Base-by-base conservation (phyloP, 352 stramenopile genomes). In the Globisporangium megalacanthum region DNA sequence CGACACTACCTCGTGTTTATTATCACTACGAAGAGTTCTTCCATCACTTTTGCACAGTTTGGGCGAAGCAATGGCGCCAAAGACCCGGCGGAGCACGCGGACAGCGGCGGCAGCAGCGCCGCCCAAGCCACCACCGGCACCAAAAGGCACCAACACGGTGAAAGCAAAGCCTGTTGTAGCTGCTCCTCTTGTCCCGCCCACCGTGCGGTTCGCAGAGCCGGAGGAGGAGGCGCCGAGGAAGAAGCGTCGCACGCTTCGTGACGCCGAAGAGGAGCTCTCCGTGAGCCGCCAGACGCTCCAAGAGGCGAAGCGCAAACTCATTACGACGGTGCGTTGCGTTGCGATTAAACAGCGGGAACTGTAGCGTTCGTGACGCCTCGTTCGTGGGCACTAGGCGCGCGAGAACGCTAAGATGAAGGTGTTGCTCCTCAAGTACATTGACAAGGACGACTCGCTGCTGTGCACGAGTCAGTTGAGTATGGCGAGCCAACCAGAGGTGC, bases 351-450 rank as follows among this genome's bases (percentile, higher is more conserved):
- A 7, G 35, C 6, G 35, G 35, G 35, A 39, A 39, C 7, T 29
- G 25, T 29, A 29, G 25, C 25, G 25, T 29, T 29, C 45, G 41
- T 29, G n/a, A 19, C 11, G n/a, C n/a, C 52, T 60, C 4, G 1
- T 29, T 37, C 36, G n/a, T 48, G 15, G 52, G 9, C 4, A 33
- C 3, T 49, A 91, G 78, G 83, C 83, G 19, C 70, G 82, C 20
- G 84, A 94, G 59, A 92, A 92, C 58, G 84, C 84, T 53, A 90
- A 91, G 67, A 91, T 92, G 75, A 90, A 89, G 58, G 83, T 92
- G 58, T 49, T 92, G 54, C 68, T 94, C 25, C 83, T 90, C 77
- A 89, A 87, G 51, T 92, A 94, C 70, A 89, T 94, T 48, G 79
- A 94, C 20, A 88, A 86, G 53, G 84, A 92, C 60, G 77, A 92